phyloP scores from a whole-genome alignment of 148 eudicot species.

The Limonium bicolor region DNA sequence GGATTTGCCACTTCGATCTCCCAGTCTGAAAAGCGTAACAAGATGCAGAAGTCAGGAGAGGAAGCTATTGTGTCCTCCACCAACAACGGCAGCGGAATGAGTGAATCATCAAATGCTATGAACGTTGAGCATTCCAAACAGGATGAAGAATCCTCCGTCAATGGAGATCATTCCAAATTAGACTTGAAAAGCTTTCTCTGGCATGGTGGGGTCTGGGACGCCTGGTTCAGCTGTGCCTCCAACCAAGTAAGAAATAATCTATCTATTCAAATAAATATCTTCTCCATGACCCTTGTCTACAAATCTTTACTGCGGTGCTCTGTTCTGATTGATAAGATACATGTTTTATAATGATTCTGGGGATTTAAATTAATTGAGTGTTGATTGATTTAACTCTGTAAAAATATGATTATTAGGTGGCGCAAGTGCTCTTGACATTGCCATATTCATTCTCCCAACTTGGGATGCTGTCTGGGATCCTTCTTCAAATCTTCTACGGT shows the following conservation, averaged over 20 bases:
- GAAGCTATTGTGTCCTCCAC: slow-evolving; percentile 5
- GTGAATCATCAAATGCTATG: slow-evolving; percentile 12
- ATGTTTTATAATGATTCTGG: background rate
- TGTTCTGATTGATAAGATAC: background rate
- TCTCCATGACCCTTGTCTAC: no score
- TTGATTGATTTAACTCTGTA: background rate
- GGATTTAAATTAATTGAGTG: background rate
- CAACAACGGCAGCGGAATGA: slow-evolving; percentile 3
- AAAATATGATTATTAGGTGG: no score
- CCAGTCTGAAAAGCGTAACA: background rate
- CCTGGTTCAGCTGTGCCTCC: slow-evolving; percentile 42
- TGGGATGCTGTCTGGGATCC: slow-evolving; percentile 39
- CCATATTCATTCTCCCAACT: slow-evolving; percentile 43
- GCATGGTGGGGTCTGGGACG: slow-evolving; percentile 53
- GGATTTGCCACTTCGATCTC: background rate
- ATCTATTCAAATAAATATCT: background rate
- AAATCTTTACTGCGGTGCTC: background rate
- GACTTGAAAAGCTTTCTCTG: slow-evolving; percentile 26
- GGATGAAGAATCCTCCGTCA: slow-evolving; percentile 3
- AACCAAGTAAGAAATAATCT: slow-evolving; percentile 19
- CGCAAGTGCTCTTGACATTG: slow-evolving; percentile 37
- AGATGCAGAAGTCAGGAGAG: slow-evolving; percentile 21
- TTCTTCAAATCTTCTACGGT: slow-evolving; percentile 33
- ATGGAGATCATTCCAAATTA: slow-evolving; percentile 6
- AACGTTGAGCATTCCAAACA: no score